These are phyloP conservation scores for Suhomyces prunicola DNA, from an alignment of 805 yeast species.

Conservation along the genomic window DNA sequence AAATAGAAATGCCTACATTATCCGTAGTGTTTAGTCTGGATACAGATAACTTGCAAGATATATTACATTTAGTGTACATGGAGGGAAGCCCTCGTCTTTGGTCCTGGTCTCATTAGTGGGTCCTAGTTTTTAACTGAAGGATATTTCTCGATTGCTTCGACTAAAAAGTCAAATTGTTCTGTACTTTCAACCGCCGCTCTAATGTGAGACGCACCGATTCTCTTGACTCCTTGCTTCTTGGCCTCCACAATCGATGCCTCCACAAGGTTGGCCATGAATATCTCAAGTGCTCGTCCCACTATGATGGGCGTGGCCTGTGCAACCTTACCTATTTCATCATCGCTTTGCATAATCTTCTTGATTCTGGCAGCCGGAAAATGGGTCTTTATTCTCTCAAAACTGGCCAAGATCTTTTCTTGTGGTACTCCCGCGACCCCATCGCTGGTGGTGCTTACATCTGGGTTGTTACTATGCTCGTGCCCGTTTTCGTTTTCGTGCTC, in stretches of 20 bases:
- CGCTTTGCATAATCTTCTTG: constrained; percentile 95
- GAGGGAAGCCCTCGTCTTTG: not conserved
- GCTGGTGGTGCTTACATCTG: not conserved
- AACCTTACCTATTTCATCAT: constrained; percentile 97
- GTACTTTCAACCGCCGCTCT: constrained; percentile 78
- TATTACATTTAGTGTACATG: not conserved
- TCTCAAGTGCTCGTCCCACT: constrained; percentile 91
- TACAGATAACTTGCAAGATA: not conserved
- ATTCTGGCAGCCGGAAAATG: constrained; percentile 92
- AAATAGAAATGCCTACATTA: not conserved
- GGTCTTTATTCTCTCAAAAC: constrained; percentile 59
- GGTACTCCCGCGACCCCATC: constrained; percentile 9
- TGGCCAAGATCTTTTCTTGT: constrained; percentile 29
- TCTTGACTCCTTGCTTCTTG: constrained; percentile 64
- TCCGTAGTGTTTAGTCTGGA: too few species aligned
- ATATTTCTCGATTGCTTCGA: constrained; percentile 66
- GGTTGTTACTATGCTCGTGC: not conserved
- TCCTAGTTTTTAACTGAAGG: constrained; percentile 38
- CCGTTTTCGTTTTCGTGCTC: constrained; percentile 1
- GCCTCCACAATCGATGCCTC: constrained; percentile 82
- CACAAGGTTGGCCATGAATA: constrained; percentile 85
- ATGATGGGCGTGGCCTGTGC: constrained; percentile 99
- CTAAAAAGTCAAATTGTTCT: constrained; percentile 91
- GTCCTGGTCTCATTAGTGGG: not conserved
- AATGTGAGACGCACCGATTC: constrained; percentile 80